These are phyloP conservation scores for Talaromyces sp. DNA, from an alignment of 2,329 filamentous ascomycete genomes.

Conservation along the genomic window DNA sequence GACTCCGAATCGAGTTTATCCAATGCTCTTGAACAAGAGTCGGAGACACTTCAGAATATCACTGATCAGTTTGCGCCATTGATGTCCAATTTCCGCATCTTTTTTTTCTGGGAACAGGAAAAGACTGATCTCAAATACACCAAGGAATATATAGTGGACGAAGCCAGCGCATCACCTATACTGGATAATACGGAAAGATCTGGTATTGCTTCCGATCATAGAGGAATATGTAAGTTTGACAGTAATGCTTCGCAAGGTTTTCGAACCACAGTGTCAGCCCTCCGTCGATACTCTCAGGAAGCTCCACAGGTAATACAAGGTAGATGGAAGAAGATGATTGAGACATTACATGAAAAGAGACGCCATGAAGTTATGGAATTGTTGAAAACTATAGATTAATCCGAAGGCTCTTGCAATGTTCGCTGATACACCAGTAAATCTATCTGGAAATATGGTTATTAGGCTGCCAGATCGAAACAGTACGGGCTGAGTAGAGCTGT, in stretches of 20 bases:
- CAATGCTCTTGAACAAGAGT: constrained; percentile 51
- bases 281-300: constrained; percentile 9
- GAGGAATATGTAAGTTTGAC: constrained; percentile 31
- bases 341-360: constrained; percentile 9
- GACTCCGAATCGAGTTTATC: constrained; percentile 47
- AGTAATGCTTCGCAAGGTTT: constrained; percentile 25
- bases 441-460: too few species aligned
- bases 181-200: constrained; percentile 35
- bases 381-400: constrained; percentile 18
- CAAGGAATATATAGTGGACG: constrained; percentile 32
- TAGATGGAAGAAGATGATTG: constrained; percentile 10
- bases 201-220: constrained; percentile 33
- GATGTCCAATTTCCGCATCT: constrained; percentile 36
- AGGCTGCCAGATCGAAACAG: too few species aligned
- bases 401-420: too few species aligned
- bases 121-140: constrained; percentile 36
- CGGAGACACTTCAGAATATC: constrained; percentile 40
- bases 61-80: constrained; percentile 38
- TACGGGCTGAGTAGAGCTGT: too few species aligned
- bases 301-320: constrained; percentile 6
- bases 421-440: too few species aligned
- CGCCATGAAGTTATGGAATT: constrained; percentile 25
- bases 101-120: constrained; percentile 42
- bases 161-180: constrained; percentile 31
- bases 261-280: constrained; percentile 25